A percentile compares a stretch with the other conserved stretches of the same genome.
phyloP scores from a whole-genome alignment of 169 alveolate species.

The Neospora caninum region DNA sequence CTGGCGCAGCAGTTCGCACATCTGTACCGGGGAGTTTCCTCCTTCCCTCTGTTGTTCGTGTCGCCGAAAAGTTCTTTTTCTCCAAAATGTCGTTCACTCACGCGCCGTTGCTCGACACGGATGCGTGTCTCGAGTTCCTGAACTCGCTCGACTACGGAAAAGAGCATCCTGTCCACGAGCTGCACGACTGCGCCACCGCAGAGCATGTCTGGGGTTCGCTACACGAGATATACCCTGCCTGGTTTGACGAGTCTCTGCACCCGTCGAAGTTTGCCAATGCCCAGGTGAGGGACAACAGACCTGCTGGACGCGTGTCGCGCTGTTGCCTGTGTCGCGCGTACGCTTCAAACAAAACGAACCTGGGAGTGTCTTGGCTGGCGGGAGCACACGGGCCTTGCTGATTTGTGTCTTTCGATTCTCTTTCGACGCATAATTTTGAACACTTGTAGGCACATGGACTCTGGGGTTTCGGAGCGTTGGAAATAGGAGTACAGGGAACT shows the following conservation, averaged over 20 bases:
- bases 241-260: constrained; percentile 27
- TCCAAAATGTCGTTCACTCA: background rate
- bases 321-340: background rate
- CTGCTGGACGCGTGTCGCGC: background rate
- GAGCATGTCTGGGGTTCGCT: background rate
- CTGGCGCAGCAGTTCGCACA: too few relatives aligned
- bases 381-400: too few relatives aligned
- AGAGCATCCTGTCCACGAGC: constrained; percentile 19
- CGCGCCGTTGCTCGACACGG: constrained; percentile 32
- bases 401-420: too few relatives aligned
- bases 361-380: too few relatives aligned
- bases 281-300: background rate
- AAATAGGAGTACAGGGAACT: too few relatives aligned
- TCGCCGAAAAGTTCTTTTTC: too few relatives aligned
- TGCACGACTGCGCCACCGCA: constrained; percentile 11
- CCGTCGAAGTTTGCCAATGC: background rate
- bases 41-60: too few relatives aligned
- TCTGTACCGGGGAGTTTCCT: too few relatives aligned
- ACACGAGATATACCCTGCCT: background rate
- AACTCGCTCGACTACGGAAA: background rate
- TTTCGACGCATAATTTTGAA: too few relatives aligned
- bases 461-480: too few relatives aligned
- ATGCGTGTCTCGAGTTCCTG: constrained; percentile 23
- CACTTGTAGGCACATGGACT: too few relatives aligned
- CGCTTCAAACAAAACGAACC: too few relatives aligned